Evolutionary conservation across 1,284 basidiomycete species (phyloP), one percentile per base, ranked within the genome.

Genomic region (Marasmius oreades): DNA sequence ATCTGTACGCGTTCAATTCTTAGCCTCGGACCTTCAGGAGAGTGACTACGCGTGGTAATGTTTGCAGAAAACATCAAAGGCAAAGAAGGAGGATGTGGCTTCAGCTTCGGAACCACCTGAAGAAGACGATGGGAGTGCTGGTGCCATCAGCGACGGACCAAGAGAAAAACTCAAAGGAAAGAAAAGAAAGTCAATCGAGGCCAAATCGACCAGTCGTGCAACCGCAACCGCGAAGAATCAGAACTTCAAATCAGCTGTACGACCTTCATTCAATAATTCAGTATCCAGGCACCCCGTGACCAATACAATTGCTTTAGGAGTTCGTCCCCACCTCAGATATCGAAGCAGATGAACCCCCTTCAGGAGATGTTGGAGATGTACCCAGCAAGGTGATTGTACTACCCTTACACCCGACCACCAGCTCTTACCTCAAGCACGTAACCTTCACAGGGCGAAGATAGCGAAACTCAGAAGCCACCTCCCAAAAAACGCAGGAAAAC

Each of bases 261-360:
- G 65, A 53, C 10, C 43, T 46, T 20, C 10, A n/a, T 23, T 16
- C 22, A 20, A 20, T 50, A 11, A 24, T 59, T 58, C 7, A 51
- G 51, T 26, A n/a, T 54, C 59, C 50, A n/a, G 56, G 54, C 7
- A 10, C 55, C 24, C 31, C 22, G 23, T 22, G 2, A 14, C 12
- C 48, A 10, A 44, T n/a, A n/a, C n/a, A 14, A 33, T 54, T 24
- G 24, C 8, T 52, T 5, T 46, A 73, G 73, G 72, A 70, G 61
- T 66, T 67, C 43, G 61, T 75, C 37, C 63, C 66, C 23, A 69
- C 70, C 2, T 74, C 73, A 3, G 55, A 55, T 1, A 72, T 73
- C 56, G 64, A 70, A 36, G 71, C 73, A 43, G 63, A 67, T 18
- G 47, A 50, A 50, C 23, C 24, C 24, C 7, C 47, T 2, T 31